A percentile compares a stretch with the other conserved stretches of the same genome.
Conservation (phyloP, 257 asterid species). For the Petunia axillaris region DNA sequence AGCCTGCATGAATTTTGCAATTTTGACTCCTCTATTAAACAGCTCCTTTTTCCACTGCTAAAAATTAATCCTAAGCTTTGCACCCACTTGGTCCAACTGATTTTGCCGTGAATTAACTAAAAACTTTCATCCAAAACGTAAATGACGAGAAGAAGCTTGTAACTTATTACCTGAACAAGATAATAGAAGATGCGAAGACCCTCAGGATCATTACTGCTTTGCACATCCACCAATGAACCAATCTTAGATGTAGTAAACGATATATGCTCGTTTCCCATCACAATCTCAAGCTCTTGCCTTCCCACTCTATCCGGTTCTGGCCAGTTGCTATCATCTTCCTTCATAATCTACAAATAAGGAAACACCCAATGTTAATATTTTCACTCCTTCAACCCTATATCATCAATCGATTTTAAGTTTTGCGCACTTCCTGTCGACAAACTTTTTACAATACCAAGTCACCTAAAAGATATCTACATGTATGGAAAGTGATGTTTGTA, state of each 20-base stretch:
- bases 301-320: conserved; percentile 96
- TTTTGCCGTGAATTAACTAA: neutral
- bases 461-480: too few relatives aligned
- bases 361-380: neutral
- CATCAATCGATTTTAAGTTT: neutral
- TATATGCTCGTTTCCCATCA: conserved; percentile 94
- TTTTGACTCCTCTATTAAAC: too few relatives aligned
- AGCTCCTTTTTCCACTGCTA: too few relatives aligned
- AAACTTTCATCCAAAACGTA: neutral
- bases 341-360: conserved; percentile 63
- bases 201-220: conserved; percentile 89
- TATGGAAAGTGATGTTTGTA: too few relatives aligned
- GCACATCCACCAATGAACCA: conserved; percentile 96
- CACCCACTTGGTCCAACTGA: neutral
- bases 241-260: conserved; percentile 93
- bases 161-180: conserved; percentile 76
- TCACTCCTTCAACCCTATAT: neutral
- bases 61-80: neutral
- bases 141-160: neutral
- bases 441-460: too few relatives aligned
- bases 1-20: too few relatives aligned
- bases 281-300: conserved; percentile 98
- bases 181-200: conserved; percentile 88
- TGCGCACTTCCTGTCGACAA: too few relatives aligned
- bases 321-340: conserved; percentile 96